phyloP scores from a whole-genome alignment of 2,329 filamentous ascomycete species.

The Colletotrichum caudatum region DNA sequence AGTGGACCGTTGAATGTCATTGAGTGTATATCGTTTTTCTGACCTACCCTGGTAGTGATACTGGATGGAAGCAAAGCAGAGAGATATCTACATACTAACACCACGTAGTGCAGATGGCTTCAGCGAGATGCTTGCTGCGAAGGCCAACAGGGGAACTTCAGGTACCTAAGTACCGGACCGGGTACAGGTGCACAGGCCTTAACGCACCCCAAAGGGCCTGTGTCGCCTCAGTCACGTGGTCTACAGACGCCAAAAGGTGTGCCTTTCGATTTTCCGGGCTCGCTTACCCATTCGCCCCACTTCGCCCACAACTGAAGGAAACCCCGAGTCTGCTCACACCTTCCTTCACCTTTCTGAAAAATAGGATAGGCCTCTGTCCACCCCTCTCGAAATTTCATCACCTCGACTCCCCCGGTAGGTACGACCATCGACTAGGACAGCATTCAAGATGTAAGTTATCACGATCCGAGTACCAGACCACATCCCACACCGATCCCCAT shows the following conservation, averaged over 20 bases:
- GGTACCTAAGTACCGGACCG: no score
- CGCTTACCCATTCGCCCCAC: slow-evolving; percentile 49
- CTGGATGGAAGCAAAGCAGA: background rate
- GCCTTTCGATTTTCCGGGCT: slow-evolving; percentile 45
- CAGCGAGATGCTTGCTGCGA: background rate
- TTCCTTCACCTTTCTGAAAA: slow-evolving; percentile 44
- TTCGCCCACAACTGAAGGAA: slow-evolving; percentile 55
- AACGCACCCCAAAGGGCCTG: slow-evolving; percentile 17
- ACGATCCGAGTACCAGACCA: slow-evolving; percentile 28
- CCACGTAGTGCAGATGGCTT: background rate
- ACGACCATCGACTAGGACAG: slow-evolving; percentile 54
- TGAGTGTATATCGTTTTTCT: background rate
- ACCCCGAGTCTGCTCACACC: slow-evolving; percentile 48
- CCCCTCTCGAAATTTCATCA: slow-evolving; percentile 56
- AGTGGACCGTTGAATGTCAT: background rate
- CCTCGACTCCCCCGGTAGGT: slow-evolving; percentile 44
- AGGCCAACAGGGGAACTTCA: background rate
- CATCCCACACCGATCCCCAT: slow-evolving; percentile 27
- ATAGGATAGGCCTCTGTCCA: slow-evolving; percentile 52
- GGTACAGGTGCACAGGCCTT: slow-evolving; percentile 4
- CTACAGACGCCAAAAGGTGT: background rate
- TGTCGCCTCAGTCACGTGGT: slow-evolving; percentile 45
- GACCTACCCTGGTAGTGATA: background rate
- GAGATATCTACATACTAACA: no score
- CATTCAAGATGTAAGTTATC: slow-evolving; percentile 56